Evolutionary conservation across 768 basidiomycete genomes (phyloP).

Genomic region (Suillus decipiens): DNA sequence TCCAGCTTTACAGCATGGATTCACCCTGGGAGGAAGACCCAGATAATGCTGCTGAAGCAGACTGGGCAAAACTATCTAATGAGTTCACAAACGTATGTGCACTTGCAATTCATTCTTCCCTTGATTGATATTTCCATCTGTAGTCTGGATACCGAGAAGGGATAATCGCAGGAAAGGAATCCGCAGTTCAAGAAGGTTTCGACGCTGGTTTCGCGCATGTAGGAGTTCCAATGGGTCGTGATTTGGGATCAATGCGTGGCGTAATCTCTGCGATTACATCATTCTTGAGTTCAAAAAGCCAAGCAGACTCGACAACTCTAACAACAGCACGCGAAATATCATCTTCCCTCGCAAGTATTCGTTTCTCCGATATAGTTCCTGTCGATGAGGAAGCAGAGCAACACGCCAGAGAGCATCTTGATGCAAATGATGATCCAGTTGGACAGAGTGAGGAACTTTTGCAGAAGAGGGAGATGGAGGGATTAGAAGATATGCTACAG

Average conservation of each 20-base stretch:
- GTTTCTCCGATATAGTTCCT: constrained; percentile 72
- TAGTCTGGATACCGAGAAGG: constrained; percentile 97
- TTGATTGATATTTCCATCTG: neutral
- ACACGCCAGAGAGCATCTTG: constrained; percentile 71
- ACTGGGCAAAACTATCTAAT: constrained; percentile 69
- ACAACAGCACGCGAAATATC: constrained; percentile 57
- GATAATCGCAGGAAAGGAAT: constrained; percentile 89
- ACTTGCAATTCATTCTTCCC: constrained; percentile 6
- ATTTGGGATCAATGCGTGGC: constrained; percentile 80
- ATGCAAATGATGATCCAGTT: constrained; percentile 31
- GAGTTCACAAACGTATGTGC: constrained; percentile 69
- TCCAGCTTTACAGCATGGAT: constrained; percentile 29
- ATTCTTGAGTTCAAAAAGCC: constrained; percentile 44
- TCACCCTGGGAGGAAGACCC: constrained; percentile 63
- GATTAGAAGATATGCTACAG: constrained; percentile 56
- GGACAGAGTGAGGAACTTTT: constrained; percentile 44
- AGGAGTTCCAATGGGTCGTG: constrained; percentile 74
- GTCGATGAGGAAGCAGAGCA: constrained; percentile 75
- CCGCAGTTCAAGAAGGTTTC: constrained; percentile 86
- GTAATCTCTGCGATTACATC: constrained; percentile 61
- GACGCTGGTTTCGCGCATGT: constrained; percentile 77
- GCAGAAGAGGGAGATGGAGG: constrained; percentile 53
- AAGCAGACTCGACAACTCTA: constrained; percentile 19
- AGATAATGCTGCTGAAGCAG: constrained; percentile 42
- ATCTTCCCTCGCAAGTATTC: constrained; percentile 55